These are phyloP conservation scores for Lodderomyces metapsilosis DNA, from an alignment of 1,139 yeast genomes.

Conservation along the genomic window DNA sequence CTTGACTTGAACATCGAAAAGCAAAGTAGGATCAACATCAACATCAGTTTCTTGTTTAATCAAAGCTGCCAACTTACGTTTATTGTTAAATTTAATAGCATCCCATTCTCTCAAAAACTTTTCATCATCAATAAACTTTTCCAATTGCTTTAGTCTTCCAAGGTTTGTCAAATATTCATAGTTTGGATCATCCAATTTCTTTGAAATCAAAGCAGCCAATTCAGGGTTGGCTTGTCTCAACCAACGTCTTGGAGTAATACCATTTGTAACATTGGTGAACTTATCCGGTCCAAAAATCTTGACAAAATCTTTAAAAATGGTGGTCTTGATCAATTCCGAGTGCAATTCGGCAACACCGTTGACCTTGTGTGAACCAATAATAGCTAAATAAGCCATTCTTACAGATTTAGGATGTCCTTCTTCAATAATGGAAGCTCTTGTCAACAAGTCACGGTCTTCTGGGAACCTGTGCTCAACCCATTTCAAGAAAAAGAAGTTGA, in stretches of 20 bases:
- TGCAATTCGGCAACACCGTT: constrained; percentile 96
- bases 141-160: constrained; percentile 65
- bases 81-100: constrained; percentile 67
- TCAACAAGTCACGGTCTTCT: constrained; percentile 58
- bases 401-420: constrained; percentile 78
- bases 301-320: constrained; percentile 89
- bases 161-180: constrained; percentile 71
- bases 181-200: constrained; percentile 61
- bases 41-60: constrained; percentile 67
- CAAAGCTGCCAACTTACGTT: constrained; percentile 65
- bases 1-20: constrained; percentile 91
- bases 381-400: constrained; percentile 90
- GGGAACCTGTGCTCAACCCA: constrained; percentile 77
- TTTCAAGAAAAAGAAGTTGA: constrained; percentile 78
- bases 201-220: constrained; percentile 68
- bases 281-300: constrained; percentile 75
- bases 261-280: constrained; percentile 91
- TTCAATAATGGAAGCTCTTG: constrained; percentile 80
- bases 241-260: constrained; percentile 97
- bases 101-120: constrained; percentile 73
- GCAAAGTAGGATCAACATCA: constrained; percentile 68
- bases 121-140: constrained; percentile 63
- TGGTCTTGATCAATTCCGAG: constrained; percentile 84
- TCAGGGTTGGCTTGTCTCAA: constrained; percentile 88
- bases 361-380: constrained; percentile 89